Base-by-base conservation (phyloP, 805 yeast species). In the Candida ficus region DNA sequence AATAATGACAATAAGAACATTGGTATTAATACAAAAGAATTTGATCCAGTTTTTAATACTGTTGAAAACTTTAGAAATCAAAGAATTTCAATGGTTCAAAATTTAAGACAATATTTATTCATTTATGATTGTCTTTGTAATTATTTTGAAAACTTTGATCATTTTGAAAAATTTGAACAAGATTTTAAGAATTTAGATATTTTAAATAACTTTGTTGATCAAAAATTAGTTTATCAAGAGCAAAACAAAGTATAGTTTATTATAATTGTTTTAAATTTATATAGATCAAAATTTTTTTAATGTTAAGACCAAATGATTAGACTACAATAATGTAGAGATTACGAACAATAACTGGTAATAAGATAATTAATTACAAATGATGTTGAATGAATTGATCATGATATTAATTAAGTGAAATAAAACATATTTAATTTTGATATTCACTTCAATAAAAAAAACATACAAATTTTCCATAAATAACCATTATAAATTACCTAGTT, bases 71-170 rank as follows among this genome's bases (percentile, higher is more conserved):
- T 86, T 52, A 68, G 95, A 50, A 72, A 76, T 46, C 93, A 85
- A 60, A 63, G 95, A 49, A 69, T 86, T 20, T 79, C 89, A 6
- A 86, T 86, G 93, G 95, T 87, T 13, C 95, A 86, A 57, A 83
- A 78, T 52, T 67, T 85, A 42, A 78, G 83, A 45, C 95, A 86
- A 61, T 84, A 74, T 51, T 67, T 82, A 20, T 71, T 80, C 48
- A 81, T 91, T 58, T 86, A 87, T 61, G 93, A 87, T 47, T 67
- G 78, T 44, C 41, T 67, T 33, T 42, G 64, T 32, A 56, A 56
- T 35, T 64, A 53, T 41, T 44, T 34, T 35, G 41, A 41, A 13
- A 37, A 44, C 21, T 37, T 35, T 23, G 11, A 19, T 10, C 20
- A 27, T 21, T 33, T 36, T 29, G 30, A 25, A 29, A 30, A 35